phyloP scores from a whole-genome alignment of 1,139 yeast genomes.

The Kluyveromyces sp. region DNA sequence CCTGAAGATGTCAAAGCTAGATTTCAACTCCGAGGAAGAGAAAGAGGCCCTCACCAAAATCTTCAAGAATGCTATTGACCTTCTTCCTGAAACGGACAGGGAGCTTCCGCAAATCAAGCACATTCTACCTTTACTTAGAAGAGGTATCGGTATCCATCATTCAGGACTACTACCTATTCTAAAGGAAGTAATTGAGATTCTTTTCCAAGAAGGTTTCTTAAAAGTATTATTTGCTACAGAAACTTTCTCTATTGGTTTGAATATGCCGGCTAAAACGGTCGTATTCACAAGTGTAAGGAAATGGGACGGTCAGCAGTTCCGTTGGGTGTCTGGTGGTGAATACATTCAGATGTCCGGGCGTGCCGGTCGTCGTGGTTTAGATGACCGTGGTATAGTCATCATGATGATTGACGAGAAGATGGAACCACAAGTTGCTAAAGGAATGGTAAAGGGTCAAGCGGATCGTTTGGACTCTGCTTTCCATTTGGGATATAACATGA shows the following conservation, averaged over 20 bases:
- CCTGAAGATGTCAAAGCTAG: constrained; percentile 87
- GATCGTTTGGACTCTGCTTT: constrained; percentile 94
- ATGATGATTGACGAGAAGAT: constrained; percentile 99
- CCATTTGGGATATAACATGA: constrained; percentile 96
- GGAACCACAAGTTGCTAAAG: constrained; percentile 99
- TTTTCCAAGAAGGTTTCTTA: constrained; percentile 78
- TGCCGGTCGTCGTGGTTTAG: constrained; percentile 99
- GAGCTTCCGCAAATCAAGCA: constrained; percentile 92
- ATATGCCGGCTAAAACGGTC: constrained; percentile 98
- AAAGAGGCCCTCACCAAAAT: constrained; percentile 83
- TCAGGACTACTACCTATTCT: constrained; percentile 95
- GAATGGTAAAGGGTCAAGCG: constrained; percentile 98
- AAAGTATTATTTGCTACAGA: constrained; percentile 95
- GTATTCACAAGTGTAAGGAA: constrained; percentile 96
- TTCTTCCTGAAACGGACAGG: constrained; percentile 83
- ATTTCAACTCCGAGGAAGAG: constrained; percentile 88
- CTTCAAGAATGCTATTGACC: constrained; percentile 78
- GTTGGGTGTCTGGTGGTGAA: constrained; percentile 99
- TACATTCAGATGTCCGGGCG: constrained; percentile 99
- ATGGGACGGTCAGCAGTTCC: constrained; percentile 94
- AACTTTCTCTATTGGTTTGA: constrained; percentile 96
- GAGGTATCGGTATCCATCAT: constrained; percentile 87
- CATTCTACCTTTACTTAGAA: constrained; percentile 73
- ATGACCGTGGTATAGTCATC: constrained; percentile 96
- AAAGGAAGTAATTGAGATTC: constrained; percentile 88